Conservation (phyloP, 345 rosid species). For the Acer negundo region DNA sequence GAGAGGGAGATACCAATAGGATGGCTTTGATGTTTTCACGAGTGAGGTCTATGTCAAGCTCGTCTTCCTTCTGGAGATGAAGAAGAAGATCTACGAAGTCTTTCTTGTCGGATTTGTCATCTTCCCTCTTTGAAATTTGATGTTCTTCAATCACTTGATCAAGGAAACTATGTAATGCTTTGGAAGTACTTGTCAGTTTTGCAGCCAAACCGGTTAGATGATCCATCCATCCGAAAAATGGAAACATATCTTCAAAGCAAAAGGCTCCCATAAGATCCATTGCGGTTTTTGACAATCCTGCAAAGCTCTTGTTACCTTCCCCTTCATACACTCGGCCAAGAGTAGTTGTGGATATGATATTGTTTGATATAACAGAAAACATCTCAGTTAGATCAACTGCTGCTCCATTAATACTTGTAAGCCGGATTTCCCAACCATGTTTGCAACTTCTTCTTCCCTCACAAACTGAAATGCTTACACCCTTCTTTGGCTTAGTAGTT, state of each 20-base stretch:
- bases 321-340: constrained; percentile 12
- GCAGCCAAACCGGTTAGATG: constrained; percentile 10
- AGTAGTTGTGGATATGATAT: constrained; percentile 12
- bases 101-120: neutral
- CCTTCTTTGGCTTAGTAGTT: constrained; percentile 6
- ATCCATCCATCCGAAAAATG: constrained; percentile 26
- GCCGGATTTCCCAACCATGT: constrained; percentile 13
- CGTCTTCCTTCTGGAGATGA: constrained; percentile 15
- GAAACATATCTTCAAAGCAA: constrained; percentile 25
- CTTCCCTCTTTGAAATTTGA: neutral
- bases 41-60: constrained; percentile 1
- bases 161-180: neutral
- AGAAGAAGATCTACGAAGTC: constrained; percentile 23
- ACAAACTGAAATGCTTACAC: constrained; percentile 23
- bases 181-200: neutral
- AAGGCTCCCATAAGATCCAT: constrained; percentile 16
- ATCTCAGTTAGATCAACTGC: constrained; percentile 20
- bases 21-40: constrained; percentile 19
- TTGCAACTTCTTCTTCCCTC: constrained; percentile 32
- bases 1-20: constrained; percentile 3
- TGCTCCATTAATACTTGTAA: neutral
- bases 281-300: constrained; percentile 7
- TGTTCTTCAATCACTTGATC: constrained; percentile 22
- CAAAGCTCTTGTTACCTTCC: constrained; percentile 1
- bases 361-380: constrained; percentile 12